These are phyloP conservation scores for Crucibulum laeve DNA, from an alignment of 768 basidiomycete species.

Conservation along the genomic window DNA sequence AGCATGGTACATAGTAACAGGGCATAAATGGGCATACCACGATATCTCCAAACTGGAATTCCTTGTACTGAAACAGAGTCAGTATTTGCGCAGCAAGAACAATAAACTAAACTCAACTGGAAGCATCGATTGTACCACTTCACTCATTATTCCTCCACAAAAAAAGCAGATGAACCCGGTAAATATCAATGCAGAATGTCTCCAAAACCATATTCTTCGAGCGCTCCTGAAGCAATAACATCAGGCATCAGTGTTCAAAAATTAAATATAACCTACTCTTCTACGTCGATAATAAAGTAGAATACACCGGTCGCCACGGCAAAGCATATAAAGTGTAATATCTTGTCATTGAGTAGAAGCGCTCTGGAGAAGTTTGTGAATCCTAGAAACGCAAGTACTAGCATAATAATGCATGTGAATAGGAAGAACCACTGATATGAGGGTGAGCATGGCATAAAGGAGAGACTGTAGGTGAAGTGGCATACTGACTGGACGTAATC, in stretches of 20 bases:
- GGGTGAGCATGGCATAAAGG: background rate
- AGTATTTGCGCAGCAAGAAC: background rate
- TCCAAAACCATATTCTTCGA: slow-evolving; percentile 85
- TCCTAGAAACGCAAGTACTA: slow-evolving; percentile 68
- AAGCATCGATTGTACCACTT: slow-evolving; percentile 74
- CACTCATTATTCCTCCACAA: slow-evolving; percentile 77
- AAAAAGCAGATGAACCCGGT: slow-evolving; percentile 71
- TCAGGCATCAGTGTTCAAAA: slow-evolving; percentile 1
- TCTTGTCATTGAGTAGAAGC: slow-evolving; percentile 73
- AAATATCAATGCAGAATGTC: slow-evolving; percentile 63
- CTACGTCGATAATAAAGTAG: slow-evolving; percentile 85
- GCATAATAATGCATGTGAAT: slow-evolving; percentile 65
- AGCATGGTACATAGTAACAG: background rate
- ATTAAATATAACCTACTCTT: slow-evolving; percentile 55
- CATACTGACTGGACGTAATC: slow-evolving; percentile 59
- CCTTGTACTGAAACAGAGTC: slow-evolving; percentile 46
- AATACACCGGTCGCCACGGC: slow-evolving; percentile 72
- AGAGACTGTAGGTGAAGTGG: slow-evolving; percentile 10
- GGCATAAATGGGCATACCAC: slow-evolving; percentile 35
- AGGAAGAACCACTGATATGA: slow-evolving; percentile 73
- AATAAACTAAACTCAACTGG: slow-evolving; percentile 45
- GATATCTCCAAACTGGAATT: slow-evolving; percentile 71
- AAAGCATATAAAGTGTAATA: slow-evolving; percentile 78
- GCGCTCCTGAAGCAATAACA: slow-evolving; percentile 50
- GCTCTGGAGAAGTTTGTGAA: slow-evolving; percentile 66